Percentiles rank a stretch among this genome's conserved stretches.
Conservation (phyloP, 2,329 filamentous ascomycete species). For the Colletotrichum ledebouriae region DNA sequence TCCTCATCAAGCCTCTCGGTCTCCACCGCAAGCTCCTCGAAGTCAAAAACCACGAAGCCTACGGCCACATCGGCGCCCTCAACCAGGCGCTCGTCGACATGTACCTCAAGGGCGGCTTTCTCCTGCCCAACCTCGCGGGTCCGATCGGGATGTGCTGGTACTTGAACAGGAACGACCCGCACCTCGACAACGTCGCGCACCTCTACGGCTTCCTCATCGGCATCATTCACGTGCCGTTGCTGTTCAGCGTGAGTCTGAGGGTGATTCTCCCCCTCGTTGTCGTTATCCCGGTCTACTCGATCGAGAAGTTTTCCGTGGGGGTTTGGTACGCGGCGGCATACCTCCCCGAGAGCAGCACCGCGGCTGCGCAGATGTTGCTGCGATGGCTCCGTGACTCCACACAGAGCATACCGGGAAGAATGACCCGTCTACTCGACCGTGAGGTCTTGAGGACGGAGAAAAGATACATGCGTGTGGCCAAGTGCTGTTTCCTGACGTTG, state of each 20-base stretch:
- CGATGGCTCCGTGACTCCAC: not conserved
- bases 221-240: constrained; percentile 20
- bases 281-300: not conserved
- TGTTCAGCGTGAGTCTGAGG: not conserved
- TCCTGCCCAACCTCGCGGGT: constrained; percentile 29
- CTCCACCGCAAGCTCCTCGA: not conserved
- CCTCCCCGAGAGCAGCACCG: constrained; percentile 4
- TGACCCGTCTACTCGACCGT: constrained; percentile 10
- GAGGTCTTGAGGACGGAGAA: constrained; percentile 12
- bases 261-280: constrained; percentile 1
- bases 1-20: not conserved
- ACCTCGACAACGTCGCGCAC: constrained; percentile 27
- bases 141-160: constrained; percentile 20
- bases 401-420: not conserved
- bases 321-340: not conserved
- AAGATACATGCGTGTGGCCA: constrained; percentile 34
- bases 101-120: constrained; percentile 31
- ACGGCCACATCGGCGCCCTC: not conserved
- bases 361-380: not conserved
- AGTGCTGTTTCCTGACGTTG: not conserved
- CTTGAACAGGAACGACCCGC: not conserved
- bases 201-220: constrained; percentile 36
- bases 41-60: not conserved
- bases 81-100: constrained; percentile 24
- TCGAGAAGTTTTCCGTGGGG: not conserved